These are phyloP conservation scores for Sclerotinia spermophila DNA, from an alignment of 2,329 filamentous ascomycete species.

Conservation along the genomic window DNA sequence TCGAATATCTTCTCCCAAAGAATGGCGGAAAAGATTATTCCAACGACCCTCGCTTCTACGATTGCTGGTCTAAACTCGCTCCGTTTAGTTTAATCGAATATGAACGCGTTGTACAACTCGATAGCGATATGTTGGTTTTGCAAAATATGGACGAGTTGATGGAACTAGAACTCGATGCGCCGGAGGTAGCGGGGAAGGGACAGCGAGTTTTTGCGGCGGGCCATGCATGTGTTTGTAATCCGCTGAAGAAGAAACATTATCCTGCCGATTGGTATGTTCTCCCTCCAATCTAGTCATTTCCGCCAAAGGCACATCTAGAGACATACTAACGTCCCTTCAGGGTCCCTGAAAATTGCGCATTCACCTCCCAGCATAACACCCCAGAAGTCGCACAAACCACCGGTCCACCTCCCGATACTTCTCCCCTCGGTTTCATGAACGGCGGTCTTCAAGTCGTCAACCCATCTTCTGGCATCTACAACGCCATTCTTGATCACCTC, in stretches of 20 bases:
- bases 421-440: conserved; percentile 52
- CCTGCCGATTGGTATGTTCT: conserved; percentile 61
- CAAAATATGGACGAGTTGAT: conserved; percentile 91
- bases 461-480: conserved; percentile 47
- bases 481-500: conserved; percentile 51
- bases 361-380: conserved; percentile 50
- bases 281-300: neutral
- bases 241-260: conserved; percentile 73
- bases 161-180: conserved; percentile 68
- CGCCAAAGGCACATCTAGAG: neutral
- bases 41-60: conserved; percentile 79
- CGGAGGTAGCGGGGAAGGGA: conserved; percentile 47
- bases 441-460: conserved; percentile 56
- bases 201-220: conserved; percentile 73
- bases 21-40: conserved; percentile 59
- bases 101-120: conserved; percentile 75
- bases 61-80: conserved; percentile 85
- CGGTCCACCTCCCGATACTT: conserved; percentile 44
- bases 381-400: conserved; percentile 47
- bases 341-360: conserved; percentile 55
- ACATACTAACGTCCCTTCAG: conserved; percentile 24
- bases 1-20: conserved; percentile 69
- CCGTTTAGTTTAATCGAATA: conserved; percentile 76
- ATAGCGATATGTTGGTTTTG: conserved; percentile 82
- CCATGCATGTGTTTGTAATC: conserved; percentile 85